Evolutionary conservation across 2,329 filamentous ascomycete species (phyloP).

Genomic region (Phyllosticta ampelicida): DNA sequence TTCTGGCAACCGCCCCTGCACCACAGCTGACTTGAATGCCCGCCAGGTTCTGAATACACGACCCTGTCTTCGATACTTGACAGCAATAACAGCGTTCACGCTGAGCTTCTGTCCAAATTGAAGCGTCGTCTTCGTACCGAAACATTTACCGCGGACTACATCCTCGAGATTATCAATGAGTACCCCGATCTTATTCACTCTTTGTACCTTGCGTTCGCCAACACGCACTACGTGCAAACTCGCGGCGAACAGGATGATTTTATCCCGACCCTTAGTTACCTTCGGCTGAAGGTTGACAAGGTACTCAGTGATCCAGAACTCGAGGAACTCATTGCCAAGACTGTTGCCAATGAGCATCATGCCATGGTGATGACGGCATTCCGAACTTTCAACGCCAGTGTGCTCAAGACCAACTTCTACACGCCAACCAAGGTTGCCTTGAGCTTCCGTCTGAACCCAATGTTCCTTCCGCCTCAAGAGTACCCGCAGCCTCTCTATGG

Average conservation of each 20-base stretch:
- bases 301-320: constrained; percentile 33
- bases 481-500: constrained; percentile 91
- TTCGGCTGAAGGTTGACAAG: constrained; percentile 56
- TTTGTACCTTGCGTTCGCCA: constrained; percentile 86
- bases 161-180: constrained; percentile 87
- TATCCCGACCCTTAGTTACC: constrained; percentile 57
- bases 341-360: constrained; percentile 71
- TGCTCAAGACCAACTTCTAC: constrained; percentile 96
- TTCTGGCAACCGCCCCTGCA: neutral
- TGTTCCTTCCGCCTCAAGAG: constrained; percentile 80
- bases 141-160: constrained; percentile 97
- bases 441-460: constrained; percentile 85
- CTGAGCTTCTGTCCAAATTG: constrained; percentile 80
- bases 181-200: constrained; percentile 81
- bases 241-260: constrained; percentile 55
- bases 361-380: constrained; percentile 97
- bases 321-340: constrained; percentile 29
- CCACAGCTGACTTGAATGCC: neutral
- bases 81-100: constrained; percentile 68
- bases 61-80: constrained; percentile 76
- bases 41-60: constrained; percentile 63
- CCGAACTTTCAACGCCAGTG: constrained; percentile 83
- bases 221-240: constrained; percentile 65
- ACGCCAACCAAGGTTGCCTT: constrained; percentile 97
- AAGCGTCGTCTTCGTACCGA: constrained; percentile 92